Base-by-base conservation (phyloP, 2,329 filamentous ascomycete genomes). In the Macrophomina pseudophaseolina region DNA sequence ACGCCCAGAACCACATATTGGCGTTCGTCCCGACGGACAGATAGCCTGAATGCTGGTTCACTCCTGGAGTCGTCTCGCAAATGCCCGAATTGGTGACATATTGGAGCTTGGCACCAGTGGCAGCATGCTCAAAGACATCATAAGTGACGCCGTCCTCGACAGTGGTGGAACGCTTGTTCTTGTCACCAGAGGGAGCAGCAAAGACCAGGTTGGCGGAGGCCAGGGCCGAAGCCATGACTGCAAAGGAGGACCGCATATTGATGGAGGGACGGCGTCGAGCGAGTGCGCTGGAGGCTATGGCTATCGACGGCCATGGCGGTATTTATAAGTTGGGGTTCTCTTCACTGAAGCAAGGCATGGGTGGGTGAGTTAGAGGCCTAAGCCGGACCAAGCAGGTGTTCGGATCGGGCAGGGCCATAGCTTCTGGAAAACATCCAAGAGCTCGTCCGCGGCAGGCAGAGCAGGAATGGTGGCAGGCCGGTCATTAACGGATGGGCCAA, bases 1-100 rank as follows among this genome's bases (percentile, higher is more conserved):
- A 84, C 69, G 82, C 82, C 80, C 81, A 81, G 68, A 81, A 81
- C 79, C 76, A 79, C 77, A 66, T 80, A 74, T 38, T 74, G 76
- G 58, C 58, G 52, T 73, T 71, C 3, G 80, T 79, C 44, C 75
- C 70, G 53, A 78, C 69, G 66, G 74, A 76, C 64, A 78, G 76
- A 65, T 78, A 78, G 18, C 76, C 76, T 1, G 75, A 69, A 72
- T 78, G 77, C 52, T 77, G 74, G 64, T 78, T 74, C 12, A 78
- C 76, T 30, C 75, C 76, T 30, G 74, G 70, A 12, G 67, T 74
- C 12, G 72, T 76, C 69, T 74, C 84, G 78, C 67, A 88, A 62
- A 75, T 84, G 78, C 52, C 83, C n/a, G 73, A 74, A 67, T 74
- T 73, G 23, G 70, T 70, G 59, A 75, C 71, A 65, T 71, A 75